These are phyloP conservation scores for Monilinia fructicola DNA, from an alignment of 2,329 filamentous ascomycete genomes.

Conservation along the genomic window DNA sequence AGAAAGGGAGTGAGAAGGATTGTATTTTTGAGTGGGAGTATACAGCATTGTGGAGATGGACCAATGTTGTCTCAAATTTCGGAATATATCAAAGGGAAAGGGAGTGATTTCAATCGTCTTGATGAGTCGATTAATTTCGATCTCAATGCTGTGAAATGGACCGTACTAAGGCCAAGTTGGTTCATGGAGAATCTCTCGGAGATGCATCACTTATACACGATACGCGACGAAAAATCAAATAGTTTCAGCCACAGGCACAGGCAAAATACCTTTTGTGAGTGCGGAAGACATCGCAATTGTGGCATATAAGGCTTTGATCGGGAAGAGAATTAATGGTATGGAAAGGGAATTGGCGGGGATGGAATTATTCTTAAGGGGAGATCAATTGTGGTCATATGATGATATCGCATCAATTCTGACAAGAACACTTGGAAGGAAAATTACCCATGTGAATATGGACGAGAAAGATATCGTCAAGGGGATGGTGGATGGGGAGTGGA, in stretches of 20 bases:
- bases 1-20: constrained; percentile 46
- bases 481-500: constrained; percentile 3
- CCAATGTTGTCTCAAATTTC: constrained; percentile 43
- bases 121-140: neutral
- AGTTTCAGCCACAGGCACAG: constrained; percentile 44
- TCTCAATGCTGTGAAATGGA: constrained; percentile 44
- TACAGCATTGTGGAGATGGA: constrained; percentile 42
- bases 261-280: constrained; percentile 11
- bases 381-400: constrained; percentile 37
- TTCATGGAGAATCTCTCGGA: constrained; percentile 51
- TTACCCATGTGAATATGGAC: neutral
- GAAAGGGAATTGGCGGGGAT: neutral
- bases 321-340: neutral
- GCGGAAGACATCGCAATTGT: constrained; percentile 8
- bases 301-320: constrained; percentile 1
- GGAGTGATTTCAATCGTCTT: no score
- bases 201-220: constrained; percentile 37
- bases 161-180: constrained; percentile 49
- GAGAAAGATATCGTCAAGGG: constrained; percentile 2
- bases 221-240: constrained; percentile 45
- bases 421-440: neutral
- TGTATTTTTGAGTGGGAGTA: constrained; percentile 46
- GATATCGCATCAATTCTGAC: neutral
- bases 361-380: neutral
- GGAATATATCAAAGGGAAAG: constrained; percentile 41